Conservation (phyloP, 805 yeast genomes). For the Kluyveromyces nonfermentans region DNA sequence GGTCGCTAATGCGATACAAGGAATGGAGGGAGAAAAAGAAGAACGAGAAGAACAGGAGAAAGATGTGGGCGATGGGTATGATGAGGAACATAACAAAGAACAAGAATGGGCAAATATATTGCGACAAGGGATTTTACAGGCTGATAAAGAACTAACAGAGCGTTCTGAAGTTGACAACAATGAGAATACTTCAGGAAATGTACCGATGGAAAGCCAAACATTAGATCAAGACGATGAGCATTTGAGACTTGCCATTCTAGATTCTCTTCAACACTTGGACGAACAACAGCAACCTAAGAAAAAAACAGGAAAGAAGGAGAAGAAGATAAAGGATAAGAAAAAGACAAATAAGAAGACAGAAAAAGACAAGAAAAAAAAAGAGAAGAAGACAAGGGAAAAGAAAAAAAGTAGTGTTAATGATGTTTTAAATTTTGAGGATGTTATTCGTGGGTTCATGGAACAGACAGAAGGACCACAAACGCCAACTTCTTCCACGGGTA, state of each 20-base stretch:
- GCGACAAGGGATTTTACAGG: conserved; percentile 22
- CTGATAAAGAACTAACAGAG: conserved; percentile 8
- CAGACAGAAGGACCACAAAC: conserved; percentile 9
- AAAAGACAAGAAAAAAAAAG: conserved; percentile 10
- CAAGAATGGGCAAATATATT: conserved; percentile 26
- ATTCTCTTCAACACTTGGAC: conserved; percentile 20
- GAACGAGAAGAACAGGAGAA: conserved; percentile 2
- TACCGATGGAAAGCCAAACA: conserved; percentile 8
- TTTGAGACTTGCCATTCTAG: conserved; percentile 25
- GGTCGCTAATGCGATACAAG: conserved; percentile 33
- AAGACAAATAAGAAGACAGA: conserved; percentile 9
- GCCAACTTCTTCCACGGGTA: conserved; percentile 5
- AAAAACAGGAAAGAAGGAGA: conserved; percentile 4
- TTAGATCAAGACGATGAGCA: conserved; percentile 29
- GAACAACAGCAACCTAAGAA: conserved; percentile 4
- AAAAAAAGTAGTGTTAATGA: conserved; percentile 11
- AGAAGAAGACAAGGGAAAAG: conserved; percentile 14
- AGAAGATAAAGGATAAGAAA: conserved; percentile 8
- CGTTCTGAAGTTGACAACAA: conserved; percentile 5
- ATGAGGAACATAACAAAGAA: conserved; percentile 9
- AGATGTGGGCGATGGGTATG: conserved; percentile 1
- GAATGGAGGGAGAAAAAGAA: conserved; percentile 10
- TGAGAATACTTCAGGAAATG: neutral
- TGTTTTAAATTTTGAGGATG: conserved; percentile 24
- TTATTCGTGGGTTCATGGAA: conserved; percentile 23